Base-by-base conservation (phyloP, 2,329 filamentous ascomycete species). In the Thelonectria discophora region DNA sequence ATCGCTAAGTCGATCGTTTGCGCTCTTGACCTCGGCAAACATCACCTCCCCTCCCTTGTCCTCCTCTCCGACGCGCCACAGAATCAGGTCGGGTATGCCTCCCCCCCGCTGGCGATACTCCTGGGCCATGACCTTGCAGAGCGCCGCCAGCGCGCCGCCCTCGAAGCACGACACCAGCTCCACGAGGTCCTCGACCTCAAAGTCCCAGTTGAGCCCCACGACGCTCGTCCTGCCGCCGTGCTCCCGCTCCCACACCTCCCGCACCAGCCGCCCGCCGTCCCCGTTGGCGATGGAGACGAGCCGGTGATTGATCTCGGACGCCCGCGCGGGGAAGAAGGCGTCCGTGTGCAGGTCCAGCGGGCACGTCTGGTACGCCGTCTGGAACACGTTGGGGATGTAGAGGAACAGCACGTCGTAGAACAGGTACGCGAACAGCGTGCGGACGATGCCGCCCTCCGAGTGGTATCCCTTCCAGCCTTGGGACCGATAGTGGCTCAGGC, bases 391-490 rank as follows among this genome's bases (percentile, higher is more conserved):
- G 24, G 95, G 94, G 5, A 98, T 86, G 76, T 97, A 97, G 24
- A 93, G 83, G 78, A 98, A 98, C 7, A 99, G 81, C 21, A 98
- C 86, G 76, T 99, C 94, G 80, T 90, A 95, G 80, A 98, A 97
- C 17, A 99, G 86, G 73, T 95, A 94, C 13, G 89, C 90, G 76
- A 94, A 94, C 24, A 99, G 81, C 0, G 95, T 99, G n/a, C 93
- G 88, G 7, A 98, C 80, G 69, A 98, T 94, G 2, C 94, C 92
- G 34, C 93, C 93, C 81, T 99, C 95, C 17, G 90, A 88, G 77
- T 99, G 95, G 73, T 94, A 97, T 11, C 95, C 95, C 75, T 97
- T 97, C 90, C 93, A 98, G 2, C 94, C 94, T 54, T 90, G 82
- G 10, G 84, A 82, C 32, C 92, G 88, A 76, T 98, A 98, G 80